Conservation (phyloP, 305 asterid species). For the Withania somnifera region DNA sequence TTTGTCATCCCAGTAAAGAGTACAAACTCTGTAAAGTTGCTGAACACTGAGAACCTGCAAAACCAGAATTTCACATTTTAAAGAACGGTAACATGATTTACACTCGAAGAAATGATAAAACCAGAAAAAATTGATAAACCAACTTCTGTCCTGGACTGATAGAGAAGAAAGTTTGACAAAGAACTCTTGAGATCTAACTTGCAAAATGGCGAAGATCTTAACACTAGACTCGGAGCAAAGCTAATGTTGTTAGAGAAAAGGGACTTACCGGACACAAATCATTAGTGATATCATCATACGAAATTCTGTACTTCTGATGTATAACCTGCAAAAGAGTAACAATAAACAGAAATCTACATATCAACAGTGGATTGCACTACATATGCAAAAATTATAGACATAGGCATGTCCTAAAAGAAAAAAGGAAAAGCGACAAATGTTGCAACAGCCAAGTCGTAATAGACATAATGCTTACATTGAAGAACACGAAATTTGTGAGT, state of each 20-base stretch:
- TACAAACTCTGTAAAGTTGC: slow-evolving; percentile 93
- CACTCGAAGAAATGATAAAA: neutral
- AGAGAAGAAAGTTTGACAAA: neutral
- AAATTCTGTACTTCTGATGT: slow-evolving; percentile 92
- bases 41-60: slow-evolving; percentile 85
- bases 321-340: slow-evolving; percentile 56
- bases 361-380: neutral
- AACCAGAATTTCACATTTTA: neutral
- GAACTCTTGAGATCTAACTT: neutral
- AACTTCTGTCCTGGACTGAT: neutral
- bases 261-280: slow-evolving; percentile 95
- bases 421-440: neutral
- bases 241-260: neutral
- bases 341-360: neutral
- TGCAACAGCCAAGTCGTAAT: neutral
- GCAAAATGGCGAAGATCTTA: neutral
- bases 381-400: neutral
- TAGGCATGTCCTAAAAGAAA: neutral
- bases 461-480: neutral
- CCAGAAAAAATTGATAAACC: neutral
- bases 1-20: slow-evolving; percentile 85
- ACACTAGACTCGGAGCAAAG: neutral
- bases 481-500: neutral
- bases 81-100: neutral
- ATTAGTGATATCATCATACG: slow-evolving; percentile 81